phyloP scores from a whole-genome alignment of 225 moss, liverwort and hornwort genomes.

The Anthoceros angustus region DNA sequence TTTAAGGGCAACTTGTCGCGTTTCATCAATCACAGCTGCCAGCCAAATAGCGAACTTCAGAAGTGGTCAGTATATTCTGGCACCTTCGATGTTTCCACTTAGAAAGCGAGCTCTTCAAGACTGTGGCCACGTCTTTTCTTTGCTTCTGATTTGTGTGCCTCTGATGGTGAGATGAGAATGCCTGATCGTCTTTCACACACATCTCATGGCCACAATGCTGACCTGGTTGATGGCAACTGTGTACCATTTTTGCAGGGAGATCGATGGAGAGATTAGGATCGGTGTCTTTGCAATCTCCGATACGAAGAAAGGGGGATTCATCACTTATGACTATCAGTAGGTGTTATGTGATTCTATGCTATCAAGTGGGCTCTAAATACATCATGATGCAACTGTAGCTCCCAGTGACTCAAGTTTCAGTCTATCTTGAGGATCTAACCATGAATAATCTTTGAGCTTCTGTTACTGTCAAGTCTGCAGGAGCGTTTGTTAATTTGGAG shows the following conservation, averaged over 20 bases:
- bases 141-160: no score
- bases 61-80: conserved; percentile 36
- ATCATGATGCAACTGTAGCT: background rate
- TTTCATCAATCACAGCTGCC: conserved; percentile 74
- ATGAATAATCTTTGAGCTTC: background rate
- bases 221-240: background rate
- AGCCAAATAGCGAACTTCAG: conserved; percentile 61
- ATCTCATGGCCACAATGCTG: background rate
- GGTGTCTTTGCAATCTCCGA: conserved; percentile 45
- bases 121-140: no score
- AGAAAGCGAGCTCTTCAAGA: background rate
- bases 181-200: no score
- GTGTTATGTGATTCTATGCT: conserved; percentile 1
- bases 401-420: background rate
- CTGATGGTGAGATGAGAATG: no score
- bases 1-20: conserved; percentile 69
- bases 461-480: background rate
- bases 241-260: conserved; percentile 26
- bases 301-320: conserved; percentile 34
- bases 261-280: conserved; percentile 51
- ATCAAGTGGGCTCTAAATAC: background rate
- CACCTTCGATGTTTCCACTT: no score
- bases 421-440: no score
- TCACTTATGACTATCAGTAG: conserved; percentile 58
- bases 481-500: background rate